phyloP scores from a whole-genome alignment of 23 red algal species.

The Agarophyton chilense region DNA sequence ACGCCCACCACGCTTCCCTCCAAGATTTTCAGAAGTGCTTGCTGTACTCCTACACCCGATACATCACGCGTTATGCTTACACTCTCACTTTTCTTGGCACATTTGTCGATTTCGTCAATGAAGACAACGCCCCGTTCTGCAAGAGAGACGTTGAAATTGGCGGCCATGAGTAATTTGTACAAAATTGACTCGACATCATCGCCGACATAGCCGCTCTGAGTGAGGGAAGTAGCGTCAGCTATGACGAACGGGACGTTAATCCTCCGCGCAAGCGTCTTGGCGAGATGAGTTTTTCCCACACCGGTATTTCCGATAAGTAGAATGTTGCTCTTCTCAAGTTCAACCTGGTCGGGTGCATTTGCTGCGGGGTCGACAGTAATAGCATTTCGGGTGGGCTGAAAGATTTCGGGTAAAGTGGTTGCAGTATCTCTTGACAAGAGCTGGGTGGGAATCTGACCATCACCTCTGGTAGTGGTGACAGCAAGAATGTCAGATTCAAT shows the following conservation, averaged over 20 bases:
- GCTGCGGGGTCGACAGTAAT: neutral
- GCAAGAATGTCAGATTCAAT: conserved; percentile 38
- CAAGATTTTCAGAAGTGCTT: conserved; percentile 97
- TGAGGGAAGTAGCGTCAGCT: conserved; percentile 93
- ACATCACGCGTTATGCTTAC: conserved; percentile 95
- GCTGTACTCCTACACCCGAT: conserved; percentile 92
- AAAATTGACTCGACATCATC: conserved; percentile 96
- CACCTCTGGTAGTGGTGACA: conserved; percentile 7
- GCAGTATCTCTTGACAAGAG: conserved; percentile 26
- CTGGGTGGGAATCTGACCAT: conserved; percentile 22
- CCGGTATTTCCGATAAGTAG: conserved; percentile 92
- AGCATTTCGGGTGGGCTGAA: conserved; percentile 32
- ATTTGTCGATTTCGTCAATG: conserved; percentile 98
- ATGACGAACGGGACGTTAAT: conserved; percentile 92
- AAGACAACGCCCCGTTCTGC: conserved; percentile 94
- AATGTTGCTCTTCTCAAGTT: conserved; percentile 95
- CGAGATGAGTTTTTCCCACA: conserved; percentile 93
- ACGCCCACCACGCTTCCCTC: conserved; percentile 92
- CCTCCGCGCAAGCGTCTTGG: conserved; percentile 81
- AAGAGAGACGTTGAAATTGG: conserved; percentile 82
- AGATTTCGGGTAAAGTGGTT: conserved; percentile 51
- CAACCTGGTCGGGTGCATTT: conserved; percentile 38
- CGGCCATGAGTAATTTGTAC: conserved; percentile 88
- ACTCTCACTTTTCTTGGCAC: conserved; percentile 83
- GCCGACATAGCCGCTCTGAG: conserved; percentile 95